A percentile compares a stretch with the other conserved stretches of the same genome.
These are phyloP conservation scores for Echinosophora koreensis DNA, from an alignment of 306 rosid genomes.

Conservation along the genomic window DNA sequence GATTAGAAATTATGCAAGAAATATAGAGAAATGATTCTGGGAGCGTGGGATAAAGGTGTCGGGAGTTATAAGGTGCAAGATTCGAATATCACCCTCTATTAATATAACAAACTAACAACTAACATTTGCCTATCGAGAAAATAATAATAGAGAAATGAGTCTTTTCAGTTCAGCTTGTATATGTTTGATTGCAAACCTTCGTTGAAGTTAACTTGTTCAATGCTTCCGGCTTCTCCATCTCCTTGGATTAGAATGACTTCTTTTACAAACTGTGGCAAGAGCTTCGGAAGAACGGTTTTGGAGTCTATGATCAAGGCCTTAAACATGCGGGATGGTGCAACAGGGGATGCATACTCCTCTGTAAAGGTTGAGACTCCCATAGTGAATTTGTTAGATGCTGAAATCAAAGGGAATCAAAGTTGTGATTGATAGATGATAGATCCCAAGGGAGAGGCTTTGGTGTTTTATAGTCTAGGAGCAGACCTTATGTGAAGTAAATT, in stretches of 20 bases:
- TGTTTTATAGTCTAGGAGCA: slow-evolving; percentile 39
- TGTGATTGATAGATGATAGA: slow-evolving; percentile 31
- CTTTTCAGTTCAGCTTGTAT: background rate
- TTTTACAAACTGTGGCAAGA: slow-evolving; percentile 69
- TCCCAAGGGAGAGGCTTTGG: slow-evolving; percentile 24
- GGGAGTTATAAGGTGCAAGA: no score
- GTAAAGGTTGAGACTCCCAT: slow-evolving; percentile 67
- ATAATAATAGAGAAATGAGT: background rate
- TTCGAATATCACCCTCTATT: no score
- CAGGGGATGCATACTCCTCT: slow-evolving; percentile 62
- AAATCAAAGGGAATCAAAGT: slow-evolving; percentile 17
- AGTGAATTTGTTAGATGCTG: slow-evolving; percentile 22
- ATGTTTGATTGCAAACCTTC: slow-evolving; percentile 54
- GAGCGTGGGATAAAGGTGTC: no score
- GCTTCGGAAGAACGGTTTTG: slow-evolving; percentile 64
- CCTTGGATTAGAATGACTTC: slow-evolving; percentile 61
- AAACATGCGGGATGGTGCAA: slow-evolving; percentile 65
- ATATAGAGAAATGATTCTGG: background rate
- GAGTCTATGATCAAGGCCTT: slow-evolving; percentile 73
- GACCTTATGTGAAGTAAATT: slow-evolving; percentile 37
- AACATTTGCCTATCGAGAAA: no score
- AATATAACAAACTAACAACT: no score
- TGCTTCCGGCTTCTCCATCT: slow-evolving; percentile 73
- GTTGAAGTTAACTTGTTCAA: slow-evolving; percentile 77
- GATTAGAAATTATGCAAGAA: slow-evolving; percentile 15